These are phyloP conservation scores for Daldinia childiae DNA, from an alignment of 495 filamentous ascomycete genomes.

Conservation along the genomic window DNA sequence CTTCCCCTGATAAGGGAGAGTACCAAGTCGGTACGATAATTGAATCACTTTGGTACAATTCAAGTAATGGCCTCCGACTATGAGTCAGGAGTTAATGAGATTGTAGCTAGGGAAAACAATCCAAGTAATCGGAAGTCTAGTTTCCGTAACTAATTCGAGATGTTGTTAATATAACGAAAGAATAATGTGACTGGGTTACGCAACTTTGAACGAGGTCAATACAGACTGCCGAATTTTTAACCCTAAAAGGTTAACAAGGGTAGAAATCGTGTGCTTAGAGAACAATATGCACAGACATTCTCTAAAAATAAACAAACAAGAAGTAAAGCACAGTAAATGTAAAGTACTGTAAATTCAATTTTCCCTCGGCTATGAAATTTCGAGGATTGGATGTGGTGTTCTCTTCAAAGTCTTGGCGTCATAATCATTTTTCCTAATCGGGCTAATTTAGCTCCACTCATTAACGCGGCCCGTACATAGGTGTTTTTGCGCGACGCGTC, in stretches of 20 bases:
- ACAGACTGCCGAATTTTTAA: slow-evolving; percentile 27
- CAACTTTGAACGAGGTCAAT: slow-evolving; percentile 5
- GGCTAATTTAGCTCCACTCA: slow-evolving; percentile 6
- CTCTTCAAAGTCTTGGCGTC: slow-evolving; percentile 27
- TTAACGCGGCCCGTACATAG: slow-evolving; percentile 24
- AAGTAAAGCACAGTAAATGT: too few species aligned
- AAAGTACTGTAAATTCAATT: slow-evolving; percentile 11
- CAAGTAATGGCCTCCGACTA: slow-evolving; percentile 7
- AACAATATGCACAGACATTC: slow-evolving; percentile 13
- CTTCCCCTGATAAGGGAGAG: slow-evolving; percentile 19
- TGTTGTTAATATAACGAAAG: slow-evolving; percentile 20
- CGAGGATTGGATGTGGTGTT: slow-evolving; percentile 13
- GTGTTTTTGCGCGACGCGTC: slow-evolving; percentile 26
- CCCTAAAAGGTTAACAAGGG: slow-evolving; percentile 14
- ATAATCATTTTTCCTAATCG: slow-evolving; percentile 14
- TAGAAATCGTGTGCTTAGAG: slow-evolving; percentile 3
- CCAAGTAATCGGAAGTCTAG: slow-evolving; percentile 33
- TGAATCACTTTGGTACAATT: slow-evolving; percentile 35
- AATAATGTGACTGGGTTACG: slow-evolving; percentile 1
- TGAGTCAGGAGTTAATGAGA: slow-evolving; percentile 29
- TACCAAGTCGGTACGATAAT: slow-evolving; percentile 30
- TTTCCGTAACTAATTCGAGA: slow-evolving; percentile 29
- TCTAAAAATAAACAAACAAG: slow-evolving; percentile 11
- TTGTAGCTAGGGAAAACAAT: slow-evolving; percentile 12
- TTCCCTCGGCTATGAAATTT: slow-evolving; percentile 29